A percentile compares a stretch with the other conserved stretches of the same genome.
These are phyloP conservation scores for Sporothrix brunneoviolacea DNA, from an alignment of 2,329 filamentous ascomycete genomes.

Conservation along the genomic window DNA sequence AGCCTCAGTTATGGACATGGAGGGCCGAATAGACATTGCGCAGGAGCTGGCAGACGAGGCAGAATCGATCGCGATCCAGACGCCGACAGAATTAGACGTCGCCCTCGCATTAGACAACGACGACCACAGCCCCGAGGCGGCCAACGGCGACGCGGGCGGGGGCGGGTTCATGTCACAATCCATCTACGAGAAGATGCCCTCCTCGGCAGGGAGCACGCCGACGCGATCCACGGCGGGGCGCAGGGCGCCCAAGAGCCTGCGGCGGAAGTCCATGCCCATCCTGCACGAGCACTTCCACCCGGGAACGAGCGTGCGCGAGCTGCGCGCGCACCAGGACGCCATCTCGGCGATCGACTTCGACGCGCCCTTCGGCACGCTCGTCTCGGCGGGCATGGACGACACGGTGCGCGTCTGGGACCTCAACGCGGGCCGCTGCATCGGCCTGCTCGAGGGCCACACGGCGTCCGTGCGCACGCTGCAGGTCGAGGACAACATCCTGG, in stretches of 20 bases:
- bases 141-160: conserved; percentile 15
- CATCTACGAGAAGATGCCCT: conserved; percentile 88
- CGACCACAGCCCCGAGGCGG: conserved; percentile 24
- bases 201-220: conserved; percentile 41
- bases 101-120: conserved; percentile 46
- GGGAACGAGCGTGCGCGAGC: conserved; percentile 79
- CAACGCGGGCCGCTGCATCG: conserved; percentile 87
- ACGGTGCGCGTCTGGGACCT: conserved; percentile 95
- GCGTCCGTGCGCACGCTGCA: conserved; percentile 89
- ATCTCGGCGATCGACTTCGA: conserved; percentile 94
- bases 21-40: conserved; percentile 54
- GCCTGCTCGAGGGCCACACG: conserved; percentile 84
- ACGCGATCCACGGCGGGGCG: conserved; percentile 30
- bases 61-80: conserved; percentile 47
- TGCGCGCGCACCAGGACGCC: conserved; percentile 79
- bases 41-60: conserved; percentile 54
- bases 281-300: conserved; percentile 92
- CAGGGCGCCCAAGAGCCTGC: conserved; percentile 49
- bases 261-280: conserved; percentile 84
- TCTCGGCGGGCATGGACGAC: conserved; percentile 87
- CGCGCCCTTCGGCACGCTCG: conserved; percentile 91
- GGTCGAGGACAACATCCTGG: conserved; percentile 91
- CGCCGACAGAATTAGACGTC: conserved; percentile 46
- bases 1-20: conserved; percentile 52
- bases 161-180: conserved; percentile 90